Evolutionary conservation across 1,284 basidiomycete species (phyloP), one percentile per base, ranked within the genome.

Genomic region (Pseudozyma hubeiensis): DNA sequence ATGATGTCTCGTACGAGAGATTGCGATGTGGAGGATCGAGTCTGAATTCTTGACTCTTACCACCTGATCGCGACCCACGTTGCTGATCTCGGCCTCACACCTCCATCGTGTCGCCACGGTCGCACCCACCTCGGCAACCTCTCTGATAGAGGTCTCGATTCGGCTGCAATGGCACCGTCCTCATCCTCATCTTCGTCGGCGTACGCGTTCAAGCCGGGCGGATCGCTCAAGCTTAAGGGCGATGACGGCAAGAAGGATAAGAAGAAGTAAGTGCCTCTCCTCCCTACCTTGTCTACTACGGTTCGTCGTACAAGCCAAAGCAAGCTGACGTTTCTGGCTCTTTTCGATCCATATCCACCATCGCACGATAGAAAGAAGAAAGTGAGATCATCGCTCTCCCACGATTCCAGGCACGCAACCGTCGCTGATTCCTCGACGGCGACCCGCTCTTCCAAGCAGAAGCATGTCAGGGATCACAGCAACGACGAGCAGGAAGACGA

Each of bases 171-270:
- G 31, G 10, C 19, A n/a, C 60, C 57, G 44, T 50, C 60, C 35
- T 64, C 60, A 34, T 64, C 71, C 16, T 58, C 51, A 17, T 64
- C 71, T n/a, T 65, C 75, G 29, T 75, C 77, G 39, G 73, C 79
- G 13, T 83, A 82, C 50, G 48, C 69, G 0, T 79, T 76, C 67
- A 74, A 75, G 55, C 80, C 81, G 0, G 80, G 80, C 13, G 81
- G 81, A n/a, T 77, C 80, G 47, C 72, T 83, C 34, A 83, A 81
- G 56, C 75, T 83, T 35, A 83, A 83, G 45, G 75, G 72, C 31
- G 71, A 62, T 7, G 65, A 71, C n/a, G 68, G 52, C 16, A 65
- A 62, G 56, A 75, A 69, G 55, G 59, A 76, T 55, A 68, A 69
- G 59, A 74, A 69, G 10, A 68, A 62, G 70, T 73, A 48, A 51